A percentile compares a stretch with the other conserved stretches of the same genome.
phyloP scores from a whole-genome alignment of 2,329 filamentous ascomycete species.

The Thelonectria olida region DNA sequence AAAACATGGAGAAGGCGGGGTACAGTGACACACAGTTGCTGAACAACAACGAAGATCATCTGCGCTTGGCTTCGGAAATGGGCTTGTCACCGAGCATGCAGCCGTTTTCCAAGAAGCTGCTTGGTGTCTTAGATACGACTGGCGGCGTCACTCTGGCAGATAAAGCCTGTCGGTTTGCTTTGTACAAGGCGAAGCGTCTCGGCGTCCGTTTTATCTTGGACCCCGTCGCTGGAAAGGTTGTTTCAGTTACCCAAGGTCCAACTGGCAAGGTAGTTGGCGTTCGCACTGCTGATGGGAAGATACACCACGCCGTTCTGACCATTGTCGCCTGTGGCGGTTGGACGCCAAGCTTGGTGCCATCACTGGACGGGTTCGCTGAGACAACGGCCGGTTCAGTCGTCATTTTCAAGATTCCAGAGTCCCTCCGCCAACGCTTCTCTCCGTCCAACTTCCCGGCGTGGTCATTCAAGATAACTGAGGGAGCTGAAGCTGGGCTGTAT shows the following conservation, averaged over 20 bases:
- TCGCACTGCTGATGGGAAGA: conserved; percentile 46
- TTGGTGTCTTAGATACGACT: conserved; percentile 55
- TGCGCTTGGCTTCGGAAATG: conserved; percentile 38
- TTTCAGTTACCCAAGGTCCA: neutral
- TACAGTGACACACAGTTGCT: neutral
- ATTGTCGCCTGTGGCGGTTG: conserved; percentile 49
- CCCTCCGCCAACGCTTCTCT: conserved; percentile 18
- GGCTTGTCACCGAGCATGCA: conserved; percentile 47
- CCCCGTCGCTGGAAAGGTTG: conserved; percentile 37
- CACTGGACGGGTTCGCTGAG: conserved; percentile 30
- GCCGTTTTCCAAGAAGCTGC: conserved; percentile 47
- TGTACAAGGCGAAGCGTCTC: conserved; percentile 51
- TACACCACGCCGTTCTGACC: conserved; percentile 44
- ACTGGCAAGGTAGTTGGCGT: conserved; percentile 46
- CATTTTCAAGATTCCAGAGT: conserved; percentile 25
- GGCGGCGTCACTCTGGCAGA: conserved; percentile 57
- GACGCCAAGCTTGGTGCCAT: conserved; percentile 29
- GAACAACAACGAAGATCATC: conserved; percentile 23
- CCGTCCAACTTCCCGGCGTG: conserved; percentile 31
- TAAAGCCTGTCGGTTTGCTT: conserved; percentile 55
- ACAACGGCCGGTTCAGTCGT: conserved; percentile 32
- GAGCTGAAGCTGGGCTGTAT: conserved; percentile 31
- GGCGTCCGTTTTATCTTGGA: conserved; percentile 54
- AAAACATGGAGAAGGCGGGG: conserved; percentile 10
- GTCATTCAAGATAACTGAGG: conserved; percentile 2